Evolutionary conservation across 176 grass and related monocot species (phyloP), one percentile per base, ranked within the genome.

Genomic region (Musa beccarii): DNA sequence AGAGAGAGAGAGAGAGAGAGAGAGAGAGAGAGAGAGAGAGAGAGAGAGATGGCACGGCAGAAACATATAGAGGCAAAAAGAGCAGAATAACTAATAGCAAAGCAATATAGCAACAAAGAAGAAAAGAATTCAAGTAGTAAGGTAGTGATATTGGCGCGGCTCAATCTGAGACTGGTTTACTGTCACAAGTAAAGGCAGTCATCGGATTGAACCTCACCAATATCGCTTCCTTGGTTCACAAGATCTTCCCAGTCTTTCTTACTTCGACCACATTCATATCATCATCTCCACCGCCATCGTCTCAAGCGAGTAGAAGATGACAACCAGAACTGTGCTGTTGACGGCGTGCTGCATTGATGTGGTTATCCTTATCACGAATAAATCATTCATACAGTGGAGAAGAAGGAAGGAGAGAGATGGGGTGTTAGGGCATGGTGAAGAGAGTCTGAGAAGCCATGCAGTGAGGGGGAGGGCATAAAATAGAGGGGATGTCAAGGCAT

Each of bases 61-160:
- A 43, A 4, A 43, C n/a, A 17, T 61, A 61, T 61, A 61, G 6
- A 6, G 57, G 5, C 13, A 61, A 20, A 3, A 61, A 20, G 10
- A 17, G 14, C 5, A 17, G n/a, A 16, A 5, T 17, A 59, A 59
- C 17, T 59, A 59, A 59, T 59, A 43, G 34, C 34, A 43, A 43
- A 43, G 34, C 34, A 5, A 43, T 43, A 43, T 43, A 43, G 34
- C 4, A 43, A 4, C 34, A 43, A 43, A 43, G 34, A 43, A 43
- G 34, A 43, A 43, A 43, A 43, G 34, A 43, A 43, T 43, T 43
- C 34, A 43, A 43, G 34, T 43, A 43, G 34, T 43, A 43, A 43
- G 34, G 34, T 43, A 96, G 93, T 90, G 93, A 96, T 96, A 96
- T 96, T 96, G 92, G 92, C 92, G 85, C 92, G 92, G 92, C 92